These are phyloP conservation scores for Acanthochlamys bracteata DNA, from an alignment of 106 monocot species.

Conservation along the genomic window DNA sequence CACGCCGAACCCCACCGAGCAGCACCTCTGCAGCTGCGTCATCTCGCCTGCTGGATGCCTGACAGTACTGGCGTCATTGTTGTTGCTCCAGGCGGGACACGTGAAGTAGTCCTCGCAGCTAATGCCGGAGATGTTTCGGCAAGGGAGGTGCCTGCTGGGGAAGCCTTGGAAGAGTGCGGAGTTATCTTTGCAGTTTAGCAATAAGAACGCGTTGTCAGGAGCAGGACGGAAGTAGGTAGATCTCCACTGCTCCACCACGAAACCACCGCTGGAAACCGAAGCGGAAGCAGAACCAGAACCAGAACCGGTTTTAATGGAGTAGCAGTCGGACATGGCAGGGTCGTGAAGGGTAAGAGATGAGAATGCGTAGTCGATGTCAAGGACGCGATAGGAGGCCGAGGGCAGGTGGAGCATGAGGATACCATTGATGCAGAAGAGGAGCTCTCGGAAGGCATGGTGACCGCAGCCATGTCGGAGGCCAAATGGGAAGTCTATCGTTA, in stretches of 20 bases:
- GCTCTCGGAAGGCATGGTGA: conserved; percentile 59
- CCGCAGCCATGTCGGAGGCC: conserved; percentile 51
- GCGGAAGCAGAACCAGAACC: conserved; percentile 10
- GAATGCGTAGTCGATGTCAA: conserved; percentile 82
- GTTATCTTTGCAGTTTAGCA: conserved; percentile 51
- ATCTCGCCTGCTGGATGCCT: too few relatives aligned
- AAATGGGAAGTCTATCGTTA: conserved; percentile 69
- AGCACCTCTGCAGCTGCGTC: conserved; percentile 64
- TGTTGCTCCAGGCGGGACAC: conserved; percentile 55
- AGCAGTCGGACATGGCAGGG: conserved; percentile 86
- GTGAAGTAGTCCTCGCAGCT: conserved; percentile 65
- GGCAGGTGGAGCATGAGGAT: conserved; percentile 70
- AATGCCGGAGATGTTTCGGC: conserved; percentile 74
- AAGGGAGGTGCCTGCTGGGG: conserved; percentile 52
- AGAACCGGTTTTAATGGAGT: conserved; percentile 27
- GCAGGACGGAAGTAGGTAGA: conserved; percentile 45
- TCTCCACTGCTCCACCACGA: conserved; percentile 53
- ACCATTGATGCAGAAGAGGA: conserved; percentile 77
- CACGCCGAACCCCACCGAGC: conserved; percentile 43
- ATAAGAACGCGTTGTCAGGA: conserved; percentile 72
- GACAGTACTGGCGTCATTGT: too few relatives aligned
- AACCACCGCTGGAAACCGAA: conserved; percentile 25
- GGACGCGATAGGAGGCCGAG: conserved; percentile 75
- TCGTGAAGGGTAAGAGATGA: conserved; percentile 59
- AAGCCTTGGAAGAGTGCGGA: conserved; percentile 84